A percentile compares a stretch with the other conserved stretches of the same genome.
These are phyloP conservation scores for Coemansia pectinata DNA, from an alignment of 192 early-diverging fungal species.

Conservation along the genomic window DNA sequence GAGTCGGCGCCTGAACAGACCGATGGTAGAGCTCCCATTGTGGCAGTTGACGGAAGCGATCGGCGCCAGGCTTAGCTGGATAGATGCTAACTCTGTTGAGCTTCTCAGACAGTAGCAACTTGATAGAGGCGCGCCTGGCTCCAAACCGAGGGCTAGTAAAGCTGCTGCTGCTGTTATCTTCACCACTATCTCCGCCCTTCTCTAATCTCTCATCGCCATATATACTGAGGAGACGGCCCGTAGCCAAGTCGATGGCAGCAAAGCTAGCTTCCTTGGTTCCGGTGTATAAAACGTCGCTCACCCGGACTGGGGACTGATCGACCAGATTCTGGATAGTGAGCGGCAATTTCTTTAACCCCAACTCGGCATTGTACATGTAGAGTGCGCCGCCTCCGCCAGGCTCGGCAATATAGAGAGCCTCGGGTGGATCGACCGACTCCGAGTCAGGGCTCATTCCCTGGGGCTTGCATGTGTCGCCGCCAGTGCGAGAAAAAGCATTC, in stretches of 20 bases:
- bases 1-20: slow-evolving; percentile 27
- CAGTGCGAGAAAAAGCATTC: background rate
- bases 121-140: slow-evolving; percentile 7
- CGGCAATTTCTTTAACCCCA: slow-evolving; percentile 61
- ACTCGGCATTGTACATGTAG: slow-evolving; percentile 40
- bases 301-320: slow-evolving; percentile 58
- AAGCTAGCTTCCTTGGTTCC: slow-evolving; percentile 68
- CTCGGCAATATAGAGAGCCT: slow-evolving; percentile 48
- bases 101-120: slow-evolving; percentile 39
- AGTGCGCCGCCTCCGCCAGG: slow-evolving; percentile 51
- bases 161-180: slow-evolving; percentile 18
- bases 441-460: background rate
- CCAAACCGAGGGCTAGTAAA: slow-evolving; percentile 17
- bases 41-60: slow-evolving; percentile 1
- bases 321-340: slow-evolving; percentile 73
- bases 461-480: background rate
- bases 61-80: slow-evolving; percentile 8
- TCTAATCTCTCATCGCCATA: slow-evolving; percentile 57
- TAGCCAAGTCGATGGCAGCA: slow-evolving; percentile 67
- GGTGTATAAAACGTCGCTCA: slow-evolving; percentile 63
- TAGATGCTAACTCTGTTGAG: slow-evolving; percentile 40
- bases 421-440: slow-evolving; percentile 15
- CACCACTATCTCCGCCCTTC: background rate
- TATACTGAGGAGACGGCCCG: slow-evolving; percentile 61
- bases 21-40: slow-evolving; percentile 53